Conservation (phyloP, 768 basidiomycete species). For the Rhodosporidiobolus sp. region DNA sequence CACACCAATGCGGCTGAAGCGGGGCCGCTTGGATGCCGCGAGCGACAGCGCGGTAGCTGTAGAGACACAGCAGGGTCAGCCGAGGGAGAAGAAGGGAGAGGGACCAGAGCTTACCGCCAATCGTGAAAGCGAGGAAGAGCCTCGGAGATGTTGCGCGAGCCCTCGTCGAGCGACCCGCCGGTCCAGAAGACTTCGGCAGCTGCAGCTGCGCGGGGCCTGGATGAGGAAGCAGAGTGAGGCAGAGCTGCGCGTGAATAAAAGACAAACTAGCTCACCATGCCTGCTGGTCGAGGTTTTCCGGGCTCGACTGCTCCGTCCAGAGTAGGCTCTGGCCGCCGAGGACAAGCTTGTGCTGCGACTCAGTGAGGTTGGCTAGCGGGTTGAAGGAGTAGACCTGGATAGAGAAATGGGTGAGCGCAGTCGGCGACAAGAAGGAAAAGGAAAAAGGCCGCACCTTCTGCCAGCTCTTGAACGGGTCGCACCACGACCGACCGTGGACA, state of each 20-base stretch:
- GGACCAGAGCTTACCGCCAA: conserved; percentile 43
- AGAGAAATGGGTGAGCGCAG: neutral
- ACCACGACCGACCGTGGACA: neutral
- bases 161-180: conserved; percentile 51
- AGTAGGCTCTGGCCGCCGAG: conserved; percentile 72
- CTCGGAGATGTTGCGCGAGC: conserved; percentile 50
- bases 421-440: rapidly evolving
- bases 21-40: conserved; percentile 62
- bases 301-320: conserved; percentile 70
- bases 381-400: conserved; percentile 70
- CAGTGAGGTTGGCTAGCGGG: conserved; percentile 60
- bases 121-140: conserved; percentile 69
- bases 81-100: neutral
- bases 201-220: conserved; percentile 45
- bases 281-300: conserved; percentile 66
- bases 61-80: neutral
- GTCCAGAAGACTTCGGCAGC: conserved; percentile 77
- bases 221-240: neutral
- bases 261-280: conserved; percentile 68
- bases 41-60: conserved; percentile 59
- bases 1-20: conserved; percentile 71
- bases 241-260: too few species aligned
- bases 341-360: conserved; percentile 57
- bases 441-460: conserved; percentile 47
- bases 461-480: conserved; percentile 78